These are phyloP conservation scores for Pelargonium hybrid DNA, from an alignment of 441 rosid species.

Conservation along the genomic window DNA sequence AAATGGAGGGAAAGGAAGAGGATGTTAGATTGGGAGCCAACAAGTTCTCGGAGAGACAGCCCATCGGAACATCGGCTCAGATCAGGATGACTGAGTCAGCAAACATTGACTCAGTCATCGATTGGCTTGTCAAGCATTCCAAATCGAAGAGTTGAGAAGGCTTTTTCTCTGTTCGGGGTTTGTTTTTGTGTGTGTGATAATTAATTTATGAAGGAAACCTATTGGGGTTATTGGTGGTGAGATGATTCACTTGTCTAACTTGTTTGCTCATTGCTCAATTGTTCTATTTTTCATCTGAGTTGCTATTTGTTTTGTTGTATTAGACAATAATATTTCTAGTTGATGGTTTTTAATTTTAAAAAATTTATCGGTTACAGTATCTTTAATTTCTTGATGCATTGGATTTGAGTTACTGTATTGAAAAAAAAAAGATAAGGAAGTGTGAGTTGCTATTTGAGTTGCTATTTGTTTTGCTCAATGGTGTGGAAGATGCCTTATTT, in stretches of 20 bases:
- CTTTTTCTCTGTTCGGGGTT: neutral
- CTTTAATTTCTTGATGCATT: too few relatives aligned
- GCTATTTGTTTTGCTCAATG: too few relatives aligned
- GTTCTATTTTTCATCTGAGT: neutral
- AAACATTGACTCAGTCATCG: conserved; percentile 55
- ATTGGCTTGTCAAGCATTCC: conserved; percentile 66
- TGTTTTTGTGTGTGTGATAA: neutral
- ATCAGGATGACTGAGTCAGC: too few relatives aligned
- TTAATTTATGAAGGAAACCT: neutral
- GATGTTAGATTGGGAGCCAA: neutral
- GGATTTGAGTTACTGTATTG: too few relatives aligned
- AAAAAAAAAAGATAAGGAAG: too few relatives aligned
- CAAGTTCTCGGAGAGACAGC: neutral
- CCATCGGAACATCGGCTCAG: neutral
- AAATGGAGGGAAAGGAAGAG: conserved; percentile 1
- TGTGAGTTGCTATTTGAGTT: too few relatives aligned
- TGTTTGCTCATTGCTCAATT: neutral
- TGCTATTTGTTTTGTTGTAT: neutral
- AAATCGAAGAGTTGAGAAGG: conserved; percentile 40
- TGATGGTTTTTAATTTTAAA: too few relatives aligned
- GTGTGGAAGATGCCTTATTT: too few relatives aligned
- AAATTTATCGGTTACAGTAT: too few relatives aligned
- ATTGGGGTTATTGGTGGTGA: neutral
- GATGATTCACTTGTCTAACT: neutral
- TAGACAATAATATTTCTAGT: too few relatives aligned